Evolutionary conservation across 371 early-diverging fungal genomes (phyloP).

Genomic region (Haplosporangium sp.): DNA sequence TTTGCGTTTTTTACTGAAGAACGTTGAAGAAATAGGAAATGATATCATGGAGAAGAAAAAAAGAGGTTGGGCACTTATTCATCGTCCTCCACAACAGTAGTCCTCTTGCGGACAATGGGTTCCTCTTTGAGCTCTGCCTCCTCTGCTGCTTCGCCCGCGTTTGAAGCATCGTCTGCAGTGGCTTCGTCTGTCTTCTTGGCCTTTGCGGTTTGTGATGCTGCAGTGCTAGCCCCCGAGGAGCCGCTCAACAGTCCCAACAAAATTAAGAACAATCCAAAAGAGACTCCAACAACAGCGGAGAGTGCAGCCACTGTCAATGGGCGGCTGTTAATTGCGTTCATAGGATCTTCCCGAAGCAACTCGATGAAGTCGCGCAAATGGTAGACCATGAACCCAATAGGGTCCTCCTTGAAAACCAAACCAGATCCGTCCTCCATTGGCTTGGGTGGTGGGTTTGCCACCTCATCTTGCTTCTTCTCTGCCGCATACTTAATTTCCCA

Average conservation of each 20-base stretch:
- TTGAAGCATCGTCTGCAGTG: constrained; percentile 29
- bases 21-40: too few species aligned
- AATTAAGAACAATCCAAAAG: constrained; percentile 50
- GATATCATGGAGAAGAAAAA: too few species aligned
- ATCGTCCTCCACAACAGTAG: constrained; percentile 7
- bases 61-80: background rate
- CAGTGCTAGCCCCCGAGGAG: background rate
- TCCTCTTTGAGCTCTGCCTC: constrained; percentile 8
- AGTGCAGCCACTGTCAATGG: constrained; percentile 54
- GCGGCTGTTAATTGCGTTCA: constrained; percentile 62
- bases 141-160: constrained; percentile 1
- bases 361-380: constrained; percentile 59
- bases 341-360: constrained; percentile 58
- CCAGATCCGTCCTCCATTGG: constrained; percentile 1
- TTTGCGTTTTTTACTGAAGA: too few species aligned
- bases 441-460: constrained; percentile 49
- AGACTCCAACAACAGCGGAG: constrained; percentile 29
- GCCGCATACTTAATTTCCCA: constrained; percentile 77
- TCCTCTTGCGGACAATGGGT: constrained; percentile 12
- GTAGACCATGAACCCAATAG: constrained; percentile 32
- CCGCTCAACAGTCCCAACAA: constrained; percentile 38
- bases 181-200: constrained; percentile 51
- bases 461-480: constrained; percentile 69
- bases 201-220: constrained; percentile 7
- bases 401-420: constrained; percentile 47